phyloP scores from a whole-genome alignment of 2,329 filamentous ascomycete genomes.

The Thermochaetoides dissita region DNA sequence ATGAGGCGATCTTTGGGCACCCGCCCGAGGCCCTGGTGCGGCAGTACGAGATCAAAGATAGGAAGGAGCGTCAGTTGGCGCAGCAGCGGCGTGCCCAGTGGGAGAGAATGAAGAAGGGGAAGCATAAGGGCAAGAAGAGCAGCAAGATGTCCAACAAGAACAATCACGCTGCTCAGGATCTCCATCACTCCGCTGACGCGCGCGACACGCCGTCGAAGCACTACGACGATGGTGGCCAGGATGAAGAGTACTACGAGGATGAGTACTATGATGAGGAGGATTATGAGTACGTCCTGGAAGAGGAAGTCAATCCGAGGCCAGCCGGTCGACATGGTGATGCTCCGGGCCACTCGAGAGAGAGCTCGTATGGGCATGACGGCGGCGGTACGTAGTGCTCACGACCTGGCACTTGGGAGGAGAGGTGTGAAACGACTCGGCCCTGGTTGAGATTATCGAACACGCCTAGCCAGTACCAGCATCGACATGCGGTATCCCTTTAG shows the following conservation, averaged over 20 bases:
- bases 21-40: conserved; percentile 74
- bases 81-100: conserved; percentile 93
- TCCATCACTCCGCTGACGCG: conserved; percentile 8
- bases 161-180: conserved; percentile 17
- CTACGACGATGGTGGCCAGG: conserved; percentile 12
- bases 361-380: conserved; percentile 6
- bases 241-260: conserved; percentile 14
- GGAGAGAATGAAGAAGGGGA: conserved; percentile 39
- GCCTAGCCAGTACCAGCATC: too few relatives aligned
- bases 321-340: conserved; percentile 1
- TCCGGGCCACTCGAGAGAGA: conserved; percentile 1
- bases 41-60: conserved; percentile 89
- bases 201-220: conserved; percentile 14
- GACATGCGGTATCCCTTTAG: too few relatives aligned
- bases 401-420: too few relatives aligned
- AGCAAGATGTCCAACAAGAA: conserved; percentile 49
- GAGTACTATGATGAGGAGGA: conserved; percentile 17
- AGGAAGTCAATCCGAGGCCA: too few relatives aligned
- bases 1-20: conserved; percentile 85
- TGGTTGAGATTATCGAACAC: too few relatives aligned
- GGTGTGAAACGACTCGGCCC: too few relatives aligned
- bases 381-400: conserved; percentile 7
- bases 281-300: conserved; percentile 12
- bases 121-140: conserved; percentile 74
- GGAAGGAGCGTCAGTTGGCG: conserved; percentile 66